These are phyloP conservation scores for Cyphellophora attinorum DNA, from an alignment of 2,329 filamentous ascomycete species.

Conservation along the genomic window DNA sequence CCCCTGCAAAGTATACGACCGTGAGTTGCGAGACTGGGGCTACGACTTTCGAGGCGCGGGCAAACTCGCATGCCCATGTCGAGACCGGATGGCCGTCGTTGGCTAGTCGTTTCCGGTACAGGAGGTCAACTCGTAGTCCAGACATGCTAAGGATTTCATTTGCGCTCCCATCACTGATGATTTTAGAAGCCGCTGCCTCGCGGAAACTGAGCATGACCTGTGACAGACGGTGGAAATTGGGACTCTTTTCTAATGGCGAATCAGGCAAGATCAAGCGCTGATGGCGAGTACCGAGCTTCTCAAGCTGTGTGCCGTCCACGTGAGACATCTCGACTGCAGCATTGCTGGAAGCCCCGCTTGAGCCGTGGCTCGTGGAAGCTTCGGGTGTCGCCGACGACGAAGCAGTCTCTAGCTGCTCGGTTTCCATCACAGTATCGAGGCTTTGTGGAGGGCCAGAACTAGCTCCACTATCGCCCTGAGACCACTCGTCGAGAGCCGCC, in stretches of 20 bases:
- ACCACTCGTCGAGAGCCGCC: neutral
- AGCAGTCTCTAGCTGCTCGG: no score
- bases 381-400: neutral
- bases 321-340: neutral
- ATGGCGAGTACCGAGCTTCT: neutral
- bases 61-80: conserved; percentile 5
- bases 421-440: no score
- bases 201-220: conserved; percentile 1
- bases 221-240: no score
- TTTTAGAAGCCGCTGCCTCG: conserved; percentile 1
- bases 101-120: conserved; percentile 4
- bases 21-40: neutral
- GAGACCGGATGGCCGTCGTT: conserved; percentile 4
- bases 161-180: conserved; percentile 2
- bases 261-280: no score
- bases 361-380: neutral
- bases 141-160: conserved; percentile 5
- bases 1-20: neutral
- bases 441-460: no score
- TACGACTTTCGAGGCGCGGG: neutral
- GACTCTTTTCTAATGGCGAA: no score
- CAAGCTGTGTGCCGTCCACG: neutral
- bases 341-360: neutral
- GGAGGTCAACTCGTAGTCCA: conserved; percentile 4
- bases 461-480: neutral